A percentile compares a stretch with the other conserved stretches of the same genome.
Evolutionary conservation across 2,329 filamentous ascomycete genomes (phyloP).

Genomic region (Catunica adiposa): DNA sequence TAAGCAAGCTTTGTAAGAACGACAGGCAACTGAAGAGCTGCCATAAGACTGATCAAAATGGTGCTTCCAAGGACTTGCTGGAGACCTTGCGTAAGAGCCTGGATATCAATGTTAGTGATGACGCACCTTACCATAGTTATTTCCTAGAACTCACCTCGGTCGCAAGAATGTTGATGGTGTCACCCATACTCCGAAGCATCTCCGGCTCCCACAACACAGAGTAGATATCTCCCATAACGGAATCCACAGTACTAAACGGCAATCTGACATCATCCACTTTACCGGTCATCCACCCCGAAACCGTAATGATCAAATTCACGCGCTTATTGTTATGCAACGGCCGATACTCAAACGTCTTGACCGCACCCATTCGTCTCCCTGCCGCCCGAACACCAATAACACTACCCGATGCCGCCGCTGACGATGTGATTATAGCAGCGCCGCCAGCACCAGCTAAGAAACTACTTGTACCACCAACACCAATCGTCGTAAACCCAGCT

Average conservation of each 20-base stretch:
- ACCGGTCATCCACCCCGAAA: conserved; percentile 96
- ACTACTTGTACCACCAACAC: conserved; percentile 70
- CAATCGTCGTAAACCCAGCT: conserved; percentile 88
- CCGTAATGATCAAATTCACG: conserved; percentile 85
- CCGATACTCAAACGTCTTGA: conserved; percentile 92
- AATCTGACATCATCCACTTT: conserved; percentile 92
- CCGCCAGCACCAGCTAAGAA: conserved; percentile 87
- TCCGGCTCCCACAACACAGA: conserved; percentile 96
- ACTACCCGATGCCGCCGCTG: conserved; percentile 70
- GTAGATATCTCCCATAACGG: conserved; percentile 96
- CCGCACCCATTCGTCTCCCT: conserved; percentile 73
- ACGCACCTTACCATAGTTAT: conserved; percentile 5
- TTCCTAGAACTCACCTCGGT: conserved; percentile 57
- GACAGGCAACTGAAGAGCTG: conserved; percentile 78
- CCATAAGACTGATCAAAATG: conserved; percentile 77
- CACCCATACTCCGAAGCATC: conserved; percentile 94
- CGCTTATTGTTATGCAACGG: conserved; percentile 96
- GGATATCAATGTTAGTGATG: conserved; percentile 14
- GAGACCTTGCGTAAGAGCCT: conserved; percentile 88
- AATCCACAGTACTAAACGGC: conserved; percentile 90
- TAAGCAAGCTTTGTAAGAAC: conserved; percentile 88
- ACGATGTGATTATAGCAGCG: conserved; percentile 83
- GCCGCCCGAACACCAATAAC: conserved; percentile 76
- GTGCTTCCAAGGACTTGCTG: conserved; percentile 90
- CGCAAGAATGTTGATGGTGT: conserved; percentile 94